Base-by-base conservation (phyloP, 495 filamentous ascomycete genomes). In the Podospora appendiculata region DNA sequence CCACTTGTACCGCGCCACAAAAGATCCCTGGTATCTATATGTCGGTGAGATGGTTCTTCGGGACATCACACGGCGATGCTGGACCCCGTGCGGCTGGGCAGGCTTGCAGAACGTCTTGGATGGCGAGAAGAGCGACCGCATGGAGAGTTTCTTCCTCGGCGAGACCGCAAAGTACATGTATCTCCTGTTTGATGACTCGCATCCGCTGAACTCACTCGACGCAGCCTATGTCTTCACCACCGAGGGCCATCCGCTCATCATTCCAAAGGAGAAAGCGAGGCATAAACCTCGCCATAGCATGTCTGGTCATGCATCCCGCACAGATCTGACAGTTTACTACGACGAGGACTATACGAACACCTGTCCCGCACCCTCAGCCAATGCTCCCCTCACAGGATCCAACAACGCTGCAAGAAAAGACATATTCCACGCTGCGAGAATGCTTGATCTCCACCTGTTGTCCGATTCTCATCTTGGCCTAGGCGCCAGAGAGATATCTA, bases 131-230 rank as follows among this genome's bases (percentile, higher is more conserved):
- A 91, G 79, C 60, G 93, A 98, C 62, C 85, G 93, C 14, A 98
- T 98, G 93, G 93, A 98, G 71, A 97, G 93, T 67, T 98, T 98
- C 74, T 97, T 96, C 66, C 76, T 97, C 1, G 90, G 94, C 4
- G 93, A 98, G 69, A 98, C 93, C 0, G 83, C 88, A 49, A 96
- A 96, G 67, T 98, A 98, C 67, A 72, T 98, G 48, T 95, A 90
- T 55, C 72, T 98, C 39, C 79, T 97, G 1, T 97, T 92, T 67
- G 87, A 93, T 47, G 76, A 80, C 35, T 77, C 82, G 13, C 93
- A 97, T 70, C 93, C 93, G 1, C 65, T 97, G 25, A 96, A 97
- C 71, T 80, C 79, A 6, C 66, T 91, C 14, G 92, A 96, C 68
- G 84, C 83, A 4, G 79, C 90, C 2, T 90, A 88, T 71, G 91